These are phyloP conservation scores for Phaeosphaeria sp. DNA, from an alignment of 2,329 filamentous ascomycete species.

Conservation along the genomic window DNA sequence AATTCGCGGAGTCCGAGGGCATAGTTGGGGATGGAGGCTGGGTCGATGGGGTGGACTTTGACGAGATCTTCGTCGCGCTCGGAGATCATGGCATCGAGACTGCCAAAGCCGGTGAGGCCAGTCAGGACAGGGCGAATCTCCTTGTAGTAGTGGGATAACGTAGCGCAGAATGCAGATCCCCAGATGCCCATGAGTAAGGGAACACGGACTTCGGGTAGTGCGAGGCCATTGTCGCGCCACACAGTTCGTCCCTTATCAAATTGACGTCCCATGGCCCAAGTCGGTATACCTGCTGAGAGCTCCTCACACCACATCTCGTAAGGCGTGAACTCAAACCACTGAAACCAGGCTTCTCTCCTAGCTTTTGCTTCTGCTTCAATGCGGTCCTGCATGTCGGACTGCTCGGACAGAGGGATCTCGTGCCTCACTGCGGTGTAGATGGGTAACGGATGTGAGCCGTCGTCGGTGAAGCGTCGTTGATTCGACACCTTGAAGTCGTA, in stretches of 20 bases:
- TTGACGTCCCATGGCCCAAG: conserved; percentile 86
- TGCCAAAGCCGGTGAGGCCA: conserved; percentile 74
- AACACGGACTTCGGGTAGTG: conserved; percentile 83
- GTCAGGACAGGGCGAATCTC: conserved; percentile 85
- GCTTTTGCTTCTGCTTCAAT: conserved; percentile 54
- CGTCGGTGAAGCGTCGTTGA: conserved; percentile 76
- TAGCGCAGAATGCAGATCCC: conserved; percentile 95
- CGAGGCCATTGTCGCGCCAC: conserved; percentile 67
- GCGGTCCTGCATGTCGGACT: conserved; percentile 44
- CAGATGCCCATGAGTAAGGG: conserved; percentile 92
- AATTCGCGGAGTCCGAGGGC: conserved; percentile 79
- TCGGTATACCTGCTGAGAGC: conserved; percentile 88
- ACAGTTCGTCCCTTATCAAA: conserved; percentile 77
- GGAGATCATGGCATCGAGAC: conserved; percentile 82
- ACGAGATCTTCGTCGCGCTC: conserved; percentile 83
- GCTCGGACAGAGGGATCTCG: conserved; percentile 78
- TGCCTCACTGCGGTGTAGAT: conserved; percentile 97
- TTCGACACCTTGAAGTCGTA: conserved; percentile 90
- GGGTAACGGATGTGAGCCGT: conserved; percentile 83
- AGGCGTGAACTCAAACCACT: conserved; percentile 92
- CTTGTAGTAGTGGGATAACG: conserved; percentile 92
- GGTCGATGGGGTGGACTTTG: conserved; percentile 94
- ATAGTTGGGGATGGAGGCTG: conserved; percentile 89
- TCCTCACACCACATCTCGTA: conserved; percentile 98
- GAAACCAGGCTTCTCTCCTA: conserved; percentile 82